Conservation (phyloP, 139 green algal genomes). For the Volvox reticuliferus region DNA sequence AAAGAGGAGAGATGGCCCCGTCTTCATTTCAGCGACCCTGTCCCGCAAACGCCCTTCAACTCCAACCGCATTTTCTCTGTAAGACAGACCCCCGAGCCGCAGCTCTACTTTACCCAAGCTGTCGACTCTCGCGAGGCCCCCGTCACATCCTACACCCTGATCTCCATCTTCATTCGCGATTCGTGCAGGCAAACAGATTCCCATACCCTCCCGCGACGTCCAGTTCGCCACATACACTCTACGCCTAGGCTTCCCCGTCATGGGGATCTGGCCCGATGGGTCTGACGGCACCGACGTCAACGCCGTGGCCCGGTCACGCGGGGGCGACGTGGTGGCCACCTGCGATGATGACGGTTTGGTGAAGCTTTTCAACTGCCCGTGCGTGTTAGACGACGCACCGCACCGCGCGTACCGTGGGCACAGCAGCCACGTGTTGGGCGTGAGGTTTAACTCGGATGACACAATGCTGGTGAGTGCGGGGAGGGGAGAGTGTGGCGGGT, state of each 20-base stretch:
- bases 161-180: background rate
- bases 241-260: constrained; percentile 78
- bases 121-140: background rate
- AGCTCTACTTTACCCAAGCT: background rate
- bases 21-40: no score
- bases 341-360: constrained; percentile 74
- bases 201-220: constrained; percentile 68
- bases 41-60: no score
- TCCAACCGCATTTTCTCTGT: no score
- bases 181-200: constrained; percentile 64
- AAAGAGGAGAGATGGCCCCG: no score
- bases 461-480: background rate
- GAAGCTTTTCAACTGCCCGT: constrained; percentile 83
- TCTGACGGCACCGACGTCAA: constrained; percentile 70
- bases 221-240: constrained; percentile 73
- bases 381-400: constrained; percentile 76
- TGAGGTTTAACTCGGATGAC: constrained; percentile 69
- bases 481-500: background rate
- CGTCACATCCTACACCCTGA: background rate
- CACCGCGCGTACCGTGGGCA: constrained; percentile 77
- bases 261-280: constrained; percentile 75
- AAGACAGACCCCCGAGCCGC: no score
- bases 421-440: constrained; percentile 77
- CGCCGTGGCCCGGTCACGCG: constrained; percentile 44
- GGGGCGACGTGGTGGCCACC: constrained; percentile 48